Evolutionary conservation across 176 grass and related monocot species (phyloP), one percentile per base, ranked within the genome.

Genomic region (Rhipidocladum racemiflorum): DNA sequence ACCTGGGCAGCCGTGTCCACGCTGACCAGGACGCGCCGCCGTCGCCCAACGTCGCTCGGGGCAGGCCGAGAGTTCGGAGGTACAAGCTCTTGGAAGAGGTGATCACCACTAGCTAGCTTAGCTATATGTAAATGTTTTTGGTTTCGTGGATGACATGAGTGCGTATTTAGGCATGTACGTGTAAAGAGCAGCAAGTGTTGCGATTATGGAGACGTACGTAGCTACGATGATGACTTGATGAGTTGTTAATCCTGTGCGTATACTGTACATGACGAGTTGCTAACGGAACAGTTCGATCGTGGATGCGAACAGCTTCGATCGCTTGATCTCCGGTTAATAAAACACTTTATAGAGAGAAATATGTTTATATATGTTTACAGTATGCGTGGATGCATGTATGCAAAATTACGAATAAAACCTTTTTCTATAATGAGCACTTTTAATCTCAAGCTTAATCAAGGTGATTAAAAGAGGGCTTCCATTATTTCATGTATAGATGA

Each of bases 21-120:
- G 64, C 54, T 42, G 79, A 68, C 38, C 88, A 89, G 50, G 55
- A 61, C 21, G 81, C 88, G 2, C 88, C 87, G 40, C 69, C 61
- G 28, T 84, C 89, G 25, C 83, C 87, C 10, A 87, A 81, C 62
- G 87, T 86, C 73, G 69, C 35, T 21, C 53, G 55, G 20, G 85
- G 93, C 45, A 92, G 92, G 83, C 88, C 90, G 43, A 97, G 83
- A 66, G 82, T 94, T 61, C 82, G 86, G 32, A 88, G 92, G 81
- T 97, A 97, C 83, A 97, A 92, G 86, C 95, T 97, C 57, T 63
- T 97, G 78, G 92, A 97, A 84, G 95, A 97, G 92, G 90, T 97
- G 50, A 90, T 86, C 61, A 69, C 35, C 35, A 24, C 76, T 70
- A 80, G 76, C 49, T 83, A 79, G 36, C 51, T 2, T 2, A 20